Evolutionary conservation across 2,329 filamentous ascomycete species (phyloP).

Genomic region (Chrysoporthe puriensis): DNA sequence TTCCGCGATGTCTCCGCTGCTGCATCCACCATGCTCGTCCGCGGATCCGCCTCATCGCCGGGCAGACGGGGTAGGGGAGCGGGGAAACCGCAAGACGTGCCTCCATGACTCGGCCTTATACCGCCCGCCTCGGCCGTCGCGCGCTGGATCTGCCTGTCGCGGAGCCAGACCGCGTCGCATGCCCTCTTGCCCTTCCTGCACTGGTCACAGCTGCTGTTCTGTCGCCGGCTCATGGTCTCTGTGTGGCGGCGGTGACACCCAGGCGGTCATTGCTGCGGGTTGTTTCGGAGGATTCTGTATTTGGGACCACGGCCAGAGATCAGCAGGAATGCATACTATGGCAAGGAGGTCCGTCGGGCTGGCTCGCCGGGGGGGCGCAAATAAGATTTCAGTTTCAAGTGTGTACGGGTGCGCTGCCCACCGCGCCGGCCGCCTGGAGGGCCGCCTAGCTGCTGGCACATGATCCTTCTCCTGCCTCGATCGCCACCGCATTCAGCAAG

Average conservation of each 20-base stretch:
- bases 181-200: conserved; percentile 30
- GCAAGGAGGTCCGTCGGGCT: neutral
- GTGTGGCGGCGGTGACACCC: neutral
- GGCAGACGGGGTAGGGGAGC: neutral
- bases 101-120: conserved; percentile 24
- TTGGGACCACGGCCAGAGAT: neutral
- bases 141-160: conserved; percentile 21
- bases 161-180: conserved; percentile 28
- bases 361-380: neutral
- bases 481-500: conserved; percentile 9
- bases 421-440: neutral
- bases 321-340: neutral
- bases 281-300: neutral
- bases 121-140: conserved; percentile 3
- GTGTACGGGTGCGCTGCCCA: neutral
- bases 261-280: neutral
- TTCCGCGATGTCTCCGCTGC: conserved; percentile 1
- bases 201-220: conserved; percentile 30
- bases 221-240: conserved; percentile 28
- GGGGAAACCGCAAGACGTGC: conserved; percentile 12
- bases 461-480: neutral
- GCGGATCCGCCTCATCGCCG: conserved; percentile 9
- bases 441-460: neutral
- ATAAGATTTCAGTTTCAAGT: neutral
- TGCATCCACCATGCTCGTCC: conserved; percentile 2